Evolutionary conservation across 208 protist species (phyloP), one percentile per base, ranked within the genome.

Genomic region (Leishmania aethiopica): DNA sequence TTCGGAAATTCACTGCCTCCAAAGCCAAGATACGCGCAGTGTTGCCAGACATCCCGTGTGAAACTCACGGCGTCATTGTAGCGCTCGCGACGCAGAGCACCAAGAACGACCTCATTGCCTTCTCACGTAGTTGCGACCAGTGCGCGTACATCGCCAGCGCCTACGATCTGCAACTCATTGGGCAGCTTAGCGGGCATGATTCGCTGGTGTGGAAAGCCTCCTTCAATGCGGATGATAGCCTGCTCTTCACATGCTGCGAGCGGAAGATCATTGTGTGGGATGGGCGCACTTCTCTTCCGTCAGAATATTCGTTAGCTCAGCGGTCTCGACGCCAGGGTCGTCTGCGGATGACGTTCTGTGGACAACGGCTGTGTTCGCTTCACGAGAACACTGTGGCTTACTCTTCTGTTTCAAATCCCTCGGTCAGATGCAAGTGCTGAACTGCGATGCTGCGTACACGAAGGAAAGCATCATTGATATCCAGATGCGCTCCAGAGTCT

Each of bases 231-330:
- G 83, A 89, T 47, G 88, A 93, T 74, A 85, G 72, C 22, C 45
- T 85, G 59, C 76, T 95, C 59, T 55, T 93, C 32, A 92, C 92
- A 17, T 85, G 83, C n/a, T 93, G 90, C 75, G 87, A 92, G 78
- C 35, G 79, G n/a, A 89, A 87, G 51, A 78, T 92, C 19, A 90
- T 91, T n/a, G 49, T 93, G 72, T 95, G 89, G 90, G 64, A 85
- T 77, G 72, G 77, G 10, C 70, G 13, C 72, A 77, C 53, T 86
- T 88, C 55, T 64, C 80, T 55, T 81, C 84, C 28, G 32, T 91
- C 32, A 70, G 55, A 8, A 69, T 78, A 25, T 93, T 90, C 53
- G 59, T 40, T 32, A 86, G 83, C 45, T 53, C 59, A 42, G 40
- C 49, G 10, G 51, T 82, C 7, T 77, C 73, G 10, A 45, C 73